A percentile compares a stretch with the other conserved stretches of the same genome.
phyloP scores from a whole-genome alignment of 768 basidiomycete species.

The Coprinopsis sp. region DNA sequence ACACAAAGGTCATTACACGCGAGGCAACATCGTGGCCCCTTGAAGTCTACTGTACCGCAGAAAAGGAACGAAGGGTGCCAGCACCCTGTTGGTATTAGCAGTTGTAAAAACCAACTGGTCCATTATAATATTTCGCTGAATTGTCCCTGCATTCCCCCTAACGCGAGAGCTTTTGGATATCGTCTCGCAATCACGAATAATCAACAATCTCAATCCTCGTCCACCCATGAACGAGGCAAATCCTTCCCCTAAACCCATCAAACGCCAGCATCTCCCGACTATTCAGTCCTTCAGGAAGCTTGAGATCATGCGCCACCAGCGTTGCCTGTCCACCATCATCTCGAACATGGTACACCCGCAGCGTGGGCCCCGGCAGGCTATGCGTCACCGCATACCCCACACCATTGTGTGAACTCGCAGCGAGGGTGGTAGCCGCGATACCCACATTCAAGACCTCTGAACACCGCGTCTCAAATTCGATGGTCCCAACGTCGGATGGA shows the following conservation, averaged over 20 bases:
- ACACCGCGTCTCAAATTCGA: slow-evolving; percentile 12
- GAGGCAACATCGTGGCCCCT: too few species aligned
- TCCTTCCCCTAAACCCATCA: slow-evolving; percentile 20
- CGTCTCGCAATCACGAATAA: slow-evolving; percentile 5
- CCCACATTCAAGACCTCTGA: slow-evolving; percentile 15
- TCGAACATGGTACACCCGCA: slow-evolving; percentile 19
- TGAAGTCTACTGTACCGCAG: too few species aligned
- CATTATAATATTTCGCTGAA: too few species aligned
- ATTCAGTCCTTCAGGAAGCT: slow-evolving; percentile 17
- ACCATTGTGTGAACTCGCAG: slow-evolving; percentile 12
- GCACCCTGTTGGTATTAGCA: too few species aligned
- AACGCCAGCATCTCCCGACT: slow-evolving; percentile 19
- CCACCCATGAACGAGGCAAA: slow-evolving; percentile 21
- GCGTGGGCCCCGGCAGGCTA: slow-evolving; percentile 16
- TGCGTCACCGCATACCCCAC: slow-evolving; percentile 20
- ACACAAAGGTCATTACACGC: too few species aligned
- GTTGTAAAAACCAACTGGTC: too few species aligned
- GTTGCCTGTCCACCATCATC: slow-evolving; percentile 10
- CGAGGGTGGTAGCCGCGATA: slow-evolving; percentile 15
- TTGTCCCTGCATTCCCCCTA: too few species aligned
- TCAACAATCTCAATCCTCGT: slow-evolving; percentile 20
- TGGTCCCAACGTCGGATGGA: slow-evolving; percentile 7
- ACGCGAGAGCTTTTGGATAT: neutral
- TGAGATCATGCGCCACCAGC: slow-evolving; percentile 15
- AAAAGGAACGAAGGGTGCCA: too few species aligned